A percentile compares a stretch with the other conserved stretches of the same genome.
Conservation (phyloP, 768 basidiomycete species). For the Albatrellus ellisii region DNA sequence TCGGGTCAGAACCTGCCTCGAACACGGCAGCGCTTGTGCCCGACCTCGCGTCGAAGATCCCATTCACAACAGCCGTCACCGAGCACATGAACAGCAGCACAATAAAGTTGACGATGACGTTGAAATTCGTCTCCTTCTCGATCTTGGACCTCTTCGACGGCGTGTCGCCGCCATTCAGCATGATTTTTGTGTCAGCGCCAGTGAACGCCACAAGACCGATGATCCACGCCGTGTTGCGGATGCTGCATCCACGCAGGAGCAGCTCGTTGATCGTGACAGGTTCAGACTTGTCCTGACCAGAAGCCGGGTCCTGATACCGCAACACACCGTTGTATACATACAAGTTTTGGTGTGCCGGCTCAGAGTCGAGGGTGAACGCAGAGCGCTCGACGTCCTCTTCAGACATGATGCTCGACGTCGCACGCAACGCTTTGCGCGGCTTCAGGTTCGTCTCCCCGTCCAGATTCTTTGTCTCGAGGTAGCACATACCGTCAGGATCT, state of each 20-base stretch:
- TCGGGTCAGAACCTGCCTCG: conserved; percentile 52
- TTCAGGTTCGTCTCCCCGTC: conserved; percentile 98
- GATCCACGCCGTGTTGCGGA: conserved; percentile 87
- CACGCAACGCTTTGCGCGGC: conserved; percentile 61
- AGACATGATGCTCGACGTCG: conserved; percentile 59
- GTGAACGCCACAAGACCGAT: conserved; percentile 93
- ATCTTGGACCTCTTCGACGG: conserved; percentile 97
- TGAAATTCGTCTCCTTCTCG: conserved; percentile 97
- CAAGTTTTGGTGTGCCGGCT: conserved; percentile 87
- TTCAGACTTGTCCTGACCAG: conserved; percentile 44
- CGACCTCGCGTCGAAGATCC: conserved; percentile 44
- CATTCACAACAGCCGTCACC: conserved; percentile 63
- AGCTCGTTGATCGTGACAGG: conserved; percentile 85
- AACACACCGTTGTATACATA: conserved; percentile 85
- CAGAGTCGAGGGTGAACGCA: conserved; percentile 81
- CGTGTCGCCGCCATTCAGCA: conserved; percentile 84
- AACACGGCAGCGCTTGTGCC: conserved; percentile 62
- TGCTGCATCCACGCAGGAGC: conserved; percentile 78
- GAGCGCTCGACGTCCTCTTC: conserved; percentile 89
- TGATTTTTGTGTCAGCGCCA: conserved; percentile 85
- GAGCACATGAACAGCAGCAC: conserved; percentile 69
- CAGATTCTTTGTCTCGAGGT: conserved; percentile 94
- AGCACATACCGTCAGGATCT: conserved; percentile 85
- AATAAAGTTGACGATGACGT: conserved; percentile 88
- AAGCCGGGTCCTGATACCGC: conserved; percentile 46